Percentiles rank a stretch among this genome's conserved stretches.
Conservation (phyloP, 495 filamentous ascomycete genomes). For the Letharia lupina region DNA sequence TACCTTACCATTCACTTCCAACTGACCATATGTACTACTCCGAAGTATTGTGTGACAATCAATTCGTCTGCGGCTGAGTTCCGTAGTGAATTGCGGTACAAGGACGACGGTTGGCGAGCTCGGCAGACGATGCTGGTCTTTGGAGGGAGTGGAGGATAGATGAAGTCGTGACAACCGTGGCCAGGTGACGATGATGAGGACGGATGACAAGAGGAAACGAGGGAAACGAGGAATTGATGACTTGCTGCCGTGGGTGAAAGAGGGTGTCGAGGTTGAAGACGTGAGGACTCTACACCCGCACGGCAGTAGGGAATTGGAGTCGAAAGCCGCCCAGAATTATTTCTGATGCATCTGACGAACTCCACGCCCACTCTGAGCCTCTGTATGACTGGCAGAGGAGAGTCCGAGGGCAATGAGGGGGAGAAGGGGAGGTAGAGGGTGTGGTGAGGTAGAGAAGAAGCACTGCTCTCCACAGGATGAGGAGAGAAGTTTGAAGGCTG, state of each 20-base stretch:
- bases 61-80: background rate
- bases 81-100: background rate
- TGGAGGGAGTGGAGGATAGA: constrained; percentile 1
- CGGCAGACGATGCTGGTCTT: background rate
- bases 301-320: constrained; percentile 27
- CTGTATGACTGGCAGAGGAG: constrained; percentile 36
- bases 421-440: constrained; percentile 42
- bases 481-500: constrained; percentile 25
- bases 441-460: constrained; percentile 48
- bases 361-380: constrained; percentile 35
- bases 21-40: constrained; percentile 3
- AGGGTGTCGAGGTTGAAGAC: constrained; percentile 15
- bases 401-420: constrained; percentile 38
- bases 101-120: background rate
- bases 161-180: constrained; percentile 8
- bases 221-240: constrained; percentile 6
- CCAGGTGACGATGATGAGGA: background rate
- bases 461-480: constrained; percentile 41
- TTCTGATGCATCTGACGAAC: constrained; percentile 28
- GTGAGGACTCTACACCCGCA: constrained; percentile 15
- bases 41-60: background rate
- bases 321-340: constrained; percentile 25
- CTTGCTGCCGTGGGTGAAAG: constrained; percentile 15
- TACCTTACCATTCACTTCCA: constrained; percentile 19
- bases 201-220: constrained; percentile 11